A percentile compares a stretch with the other conserved stretches of the same genome.
Evolutionary conservation across 129 eudicot species (phyloP).

Genomic region (Kitagawia praeruptora): DNA sequence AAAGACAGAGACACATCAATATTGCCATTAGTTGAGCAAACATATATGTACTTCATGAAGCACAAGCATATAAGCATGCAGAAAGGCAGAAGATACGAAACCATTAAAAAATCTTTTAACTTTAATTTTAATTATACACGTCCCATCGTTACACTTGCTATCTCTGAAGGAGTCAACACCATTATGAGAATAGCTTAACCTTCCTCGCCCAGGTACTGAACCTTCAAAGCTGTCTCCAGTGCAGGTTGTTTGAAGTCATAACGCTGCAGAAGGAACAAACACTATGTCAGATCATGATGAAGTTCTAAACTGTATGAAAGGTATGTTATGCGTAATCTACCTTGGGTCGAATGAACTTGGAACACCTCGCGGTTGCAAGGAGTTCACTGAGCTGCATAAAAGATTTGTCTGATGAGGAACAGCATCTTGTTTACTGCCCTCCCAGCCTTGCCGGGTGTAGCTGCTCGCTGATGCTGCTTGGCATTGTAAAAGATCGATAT

Average conservation of each 20-base stretch:
- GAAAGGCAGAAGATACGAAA: background rate
- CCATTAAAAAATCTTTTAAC: background rate
- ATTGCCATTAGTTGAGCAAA: background rate
- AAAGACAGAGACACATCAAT: background rate
- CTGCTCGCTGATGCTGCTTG: conserved; percentile 7
- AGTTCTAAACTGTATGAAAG: background rate
- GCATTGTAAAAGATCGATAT: background rate
- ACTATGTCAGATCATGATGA: background rate
- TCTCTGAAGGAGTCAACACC: conserved; percentile 17
- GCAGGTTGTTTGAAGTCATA: conserved; percentile 3
- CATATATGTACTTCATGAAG: background rate
- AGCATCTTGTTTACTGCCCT: conserved; percentile 1
- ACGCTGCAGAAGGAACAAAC: conserved; percentile 5
- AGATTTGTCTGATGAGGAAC: conserved; percentile 3
- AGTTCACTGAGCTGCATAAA: conserved; percentile 2
- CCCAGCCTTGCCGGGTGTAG: conserved; percentile 2
- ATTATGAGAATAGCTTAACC: background rate
- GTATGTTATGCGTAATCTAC: background rate
- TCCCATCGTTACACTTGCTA: conserved; percentile 9
- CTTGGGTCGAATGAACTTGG: conserved; percentile 7
- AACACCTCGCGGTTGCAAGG: conserved; percentile 1
- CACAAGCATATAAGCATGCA: background rate
- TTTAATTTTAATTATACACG: background rate
- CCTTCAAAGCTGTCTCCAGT: conserved; percentile 4
- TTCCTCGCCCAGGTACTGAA: background rate